Base-by-base conservation (phyloP, 2,329 filamentous ascomycete genomes). In the Juglanconis sp. region DNA sequence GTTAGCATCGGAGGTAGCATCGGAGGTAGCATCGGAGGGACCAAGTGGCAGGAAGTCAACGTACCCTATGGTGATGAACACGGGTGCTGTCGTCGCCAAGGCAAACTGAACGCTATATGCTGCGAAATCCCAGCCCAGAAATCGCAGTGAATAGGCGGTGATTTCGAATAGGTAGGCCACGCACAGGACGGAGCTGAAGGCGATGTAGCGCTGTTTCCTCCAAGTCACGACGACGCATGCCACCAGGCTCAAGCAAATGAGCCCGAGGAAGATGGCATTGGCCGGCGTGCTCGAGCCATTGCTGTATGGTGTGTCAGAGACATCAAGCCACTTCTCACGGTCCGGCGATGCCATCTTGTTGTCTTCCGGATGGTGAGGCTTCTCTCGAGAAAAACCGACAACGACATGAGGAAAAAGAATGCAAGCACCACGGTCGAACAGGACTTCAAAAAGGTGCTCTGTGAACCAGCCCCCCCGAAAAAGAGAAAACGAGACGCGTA, bases 21-120 rank as follows among this genome's bases (percentile, higher is more conserved):
- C 7, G n/a, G 11, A 9, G 8, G 2, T 15, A 53, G 54, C 30
- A 0, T 8, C n/a, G 10, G 6, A 24, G 9, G 3, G 2, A 40
- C 11, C 11, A 13, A 9, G 3, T 8, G 11, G 6, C 7, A 1
- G 24, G 30, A 13, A 6, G 32, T n/a, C 13, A 17, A 64, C 60
- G 48, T 54, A 71, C 70, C 64, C 67, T 59, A 65, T 63, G 3
- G 70, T 69, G 35, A 73, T 47, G 32, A 70, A 70, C 0, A 67
- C 65, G 2, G 72, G 69, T 1, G 71, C 69, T 10, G 72, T 57
- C 10, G 68, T 68, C 32, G 61, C 57, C n/a, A 63, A 30, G 13
- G 58, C 59, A 11, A 56, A 63, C 30, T 63, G 60, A 4, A 52
- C 42, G 8, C 54, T 57, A 24, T 54, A 63, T 5, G 34, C 49